Conservation (phyloP, 176 grass and related monocot genomes). For the Aegilops bicornis region DNA sequence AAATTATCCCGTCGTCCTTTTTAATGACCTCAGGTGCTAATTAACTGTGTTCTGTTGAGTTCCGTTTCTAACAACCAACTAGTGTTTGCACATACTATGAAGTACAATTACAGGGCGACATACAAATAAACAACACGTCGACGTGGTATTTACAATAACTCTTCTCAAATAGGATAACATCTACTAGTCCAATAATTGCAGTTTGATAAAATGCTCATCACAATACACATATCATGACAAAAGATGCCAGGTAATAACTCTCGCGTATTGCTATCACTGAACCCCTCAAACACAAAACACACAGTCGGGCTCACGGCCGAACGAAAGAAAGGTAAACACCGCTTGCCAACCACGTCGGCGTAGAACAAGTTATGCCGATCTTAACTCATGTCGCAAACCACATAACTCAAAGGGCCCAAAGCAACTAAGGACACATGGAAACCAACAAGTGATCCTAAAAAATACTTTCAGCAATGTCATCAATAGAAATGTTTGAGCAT, state of each 20-base stretch:
- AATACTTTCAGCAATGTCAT: background rate
- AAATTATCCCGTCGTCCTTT: too few species aligned
- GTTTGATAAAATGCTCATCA: background rate
- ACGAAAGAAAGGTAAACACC: background rate
- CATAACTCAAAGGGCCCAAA: background rate
- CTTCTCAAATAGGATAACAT: too few species aligned
- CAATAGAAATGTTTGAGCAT: background rate
- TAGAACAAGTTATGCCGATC: background rate
- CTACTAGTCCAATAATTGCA: background rate
- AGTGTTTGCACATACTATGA: too few species aligned
- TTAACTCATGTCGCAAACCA: too few species aligned
- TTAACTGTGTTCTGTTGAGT: too few species aligned
- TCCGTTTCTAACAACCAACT: too few species aligned
- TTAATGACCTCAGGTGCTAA: too few species aligned
- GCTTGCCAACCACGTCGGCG: background rate
- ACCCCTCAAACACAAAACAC: too few species aligned
- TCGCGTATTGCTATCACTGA: background rate
- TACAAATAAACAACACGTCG: too few species aligned
- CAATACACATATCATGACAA: background rate
- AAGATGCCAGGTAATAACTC: background rate
- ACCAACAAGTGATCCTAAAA: background rate
- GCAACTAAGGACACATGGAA: background rate
- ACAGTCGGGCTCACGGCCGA: too few species aligned
- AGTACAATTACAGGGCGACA: too few species aligned
- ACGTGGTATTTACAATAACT: too few species aligned